These are phyloP conservation scores for Penicillium bovifimosum DNA, from an alignment of 495 filamentous ascomycete species.

Conservation along the genomic window DNA sequence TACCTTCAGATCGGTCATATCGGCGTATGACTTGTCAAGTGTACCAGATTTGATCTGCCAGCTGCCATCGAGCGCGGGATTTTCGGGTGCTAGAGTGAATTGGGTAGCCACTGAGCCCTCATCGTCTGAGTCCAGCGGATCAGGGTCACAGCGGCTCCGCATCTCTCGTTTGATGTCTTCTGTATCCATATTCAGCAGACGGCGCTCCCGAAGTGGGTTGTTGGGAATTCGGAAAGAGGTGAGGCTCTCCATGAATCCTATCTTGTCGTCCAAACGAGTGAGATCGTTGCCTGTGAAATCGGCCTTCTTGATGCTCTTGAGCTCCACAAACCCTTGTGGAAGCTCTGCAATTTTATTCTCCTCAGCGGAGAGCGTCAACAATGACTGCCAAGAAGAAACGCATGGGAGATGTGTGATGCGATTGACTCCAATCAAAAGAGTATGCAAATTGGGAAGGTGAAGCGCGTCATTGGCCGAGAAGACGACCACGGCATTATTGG, in stretches of 20 bases:
- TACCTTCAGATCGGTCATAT: constrained; percentile 45
- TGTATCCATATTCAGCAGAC: constrained; percentile 70
- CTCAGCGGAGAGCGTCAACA: constrained; percentile 68
- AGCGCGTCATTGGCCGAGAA: constrained; percentile 48
- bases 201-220: constrained; percentile 84
- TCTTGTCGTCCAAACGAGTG: constrained; percentile 62
- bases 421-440: constrained; percentile 70
- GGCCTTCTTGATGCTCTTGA: constrained; percentile 62
- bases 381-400: constrained; percentile 62
- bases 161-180: constrained; percentile 79
- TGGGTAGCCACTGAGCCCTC: constrained; percentile 43
- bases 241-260: constrained; percentile 76
- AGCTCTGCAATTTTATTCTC: constrained; percentile 72
- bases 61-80: constrained; percentile 25
- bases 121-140: constrained; percentile 38
- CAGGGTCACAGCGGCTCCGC: constrained; percentile 61
- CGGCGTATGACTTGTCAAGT: constrained; percentile 65
- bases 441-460: constrained; percentile 65
- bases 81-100: constrained; percentile 42
- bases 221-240: constrained; percentile 67
- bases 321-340: constrained; percentile 64
- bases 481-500: constrained; percentile 63
- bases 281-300: constrained; percentile 85
- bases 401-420: constrained; percentile 66
- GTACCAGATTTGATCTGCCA: constrained; percentile 67